Conservation (phyloP, 2,329 filamentous ascomycete genomes). For the Epichloe coenophiala region DNA sequence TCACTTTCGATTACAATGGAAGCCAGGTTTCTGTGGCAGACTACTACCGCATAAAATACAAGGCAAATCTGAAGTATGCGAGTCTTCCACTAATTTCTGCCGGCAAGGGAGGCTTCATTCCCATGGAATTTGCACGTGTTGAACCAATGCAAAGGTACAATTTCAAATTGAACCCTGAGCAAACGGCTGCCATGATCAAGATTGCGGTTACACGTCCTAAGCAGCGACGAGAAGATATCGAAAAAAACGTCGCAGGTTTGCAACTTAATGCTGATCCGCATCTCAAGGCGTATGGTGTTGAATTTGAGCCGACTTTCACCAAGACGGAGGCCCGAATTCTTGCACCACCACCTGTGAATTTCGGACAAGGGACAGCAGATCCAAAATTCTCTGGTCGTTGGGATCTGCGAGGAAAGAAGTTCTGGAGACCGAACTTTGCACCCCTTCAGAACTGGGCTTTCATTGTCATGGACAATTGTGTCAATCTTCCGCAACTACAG, state of each 20-base stretch:
- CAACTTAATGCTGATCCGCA: slow-evolving; percentile 56
- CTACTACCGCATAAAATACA: slow-evolving; percentile 44
- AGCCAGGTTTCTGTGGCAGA: slow-evolving; percentile 34
- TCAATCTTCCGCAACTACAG: slow-evolving; percentile 23
- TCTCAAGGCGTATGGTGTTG: slow-evolving; percentile 59
- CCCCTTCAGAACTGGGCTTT: slow-evolving; percentile 65
- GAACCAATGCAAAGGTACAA: slow-evolving; percentile 44
- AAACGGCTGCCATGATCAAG: slow-evolving; percentile 84
- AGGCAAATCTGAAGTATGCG: slow-evolving; percentile 30
- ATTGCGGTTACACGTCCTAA: slow-evolving; percentile 71
- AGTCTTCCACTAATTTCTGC: slow-evolving; percentile 46
- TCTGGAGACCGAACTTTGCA: slow-evolving; percentile 48
- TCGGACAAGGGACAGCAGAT: slow-evolving; percentile 41
- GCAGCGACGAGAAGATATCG: slow-evolving; percentile 54
- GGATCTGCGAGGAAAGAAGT: slow-evolving; percentile 72
- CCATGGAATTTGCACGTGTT: slow-evolving; percentile 46
- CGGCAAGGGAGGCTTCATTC: slow-evolving; percentile 39
- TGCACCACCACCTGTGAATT: slow-evolving; percentile 56
- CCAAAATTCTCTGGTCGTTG: slow-evolving; percentile 63
- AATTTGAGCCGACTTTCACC: slow-evolving; percentile 51
- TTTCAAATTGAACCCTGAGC: slow-evolving; percentile 44
- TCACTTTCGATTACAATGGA: slow-evolving; percentile 40
- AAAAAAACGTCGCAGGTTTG: slow-evolving; percentile 42
- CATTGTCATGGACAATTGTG: slow-evolving; percentile 46
- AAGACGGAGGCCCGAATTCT: slow-evolving; percentile 59